phyloP scores from a whole-genome alignment of 2,329 filamentous ascomycete genomes.

The Neofusicoccum umdonicola region DNA sequence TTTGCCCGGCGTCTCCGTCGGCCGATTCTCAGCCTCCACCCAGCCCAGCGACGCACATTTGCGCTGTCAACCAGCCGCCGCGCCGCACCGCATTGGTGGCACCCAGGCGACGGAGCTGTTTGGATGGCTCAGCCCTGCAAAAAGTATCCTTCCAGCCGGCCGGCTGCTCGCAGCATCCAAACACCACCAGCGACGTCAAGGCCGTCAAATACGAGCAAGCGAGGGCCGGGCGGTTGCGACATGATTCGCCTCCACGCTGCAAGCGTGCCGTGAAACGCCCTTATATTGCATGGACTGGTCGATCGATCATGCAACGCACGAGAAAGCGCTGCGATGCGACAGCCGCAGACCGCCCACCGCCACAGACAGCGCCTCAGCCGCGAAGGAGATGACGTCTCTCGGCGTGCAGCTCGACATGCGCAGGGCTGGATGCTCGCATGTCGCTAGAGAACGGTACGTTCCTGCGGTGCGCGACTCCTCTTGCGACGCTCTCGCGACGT shows the following conservation, averaged over 20 bases:
- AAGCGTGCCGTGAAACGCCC: neutral
- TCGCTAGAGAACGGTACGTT: neutral
- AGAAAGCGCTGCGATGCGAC: neutral
- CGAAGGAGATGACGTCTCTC: neutral
- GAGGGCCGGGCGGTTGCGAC: neutral
- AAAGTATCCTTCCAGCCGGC: neutral
- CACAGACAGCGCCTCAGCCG: neutral
- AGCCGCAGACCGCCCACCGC: neutral
- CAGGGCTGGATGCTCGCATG: neutral
- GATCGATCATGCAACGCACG: neutral
- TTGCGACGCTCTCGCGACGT: neutral
- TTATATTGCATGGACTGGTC: constrained; percentile 1
- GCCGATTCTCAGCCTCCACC: neutral
- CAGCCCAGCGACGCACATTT: neutral
- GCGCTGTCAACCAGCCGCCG: neutral
- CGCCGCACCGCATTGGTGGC: neutral
- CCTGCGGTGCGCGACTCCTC: neutral
- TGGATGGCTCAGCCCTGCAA: neutral
- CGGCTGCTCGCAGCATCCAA: neutral
- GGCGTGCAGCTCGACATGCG: neutral
- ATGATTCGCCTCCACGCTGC: neutral
- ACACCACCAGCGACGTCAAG: neutral
- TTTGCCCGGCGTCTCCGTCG: neutral
- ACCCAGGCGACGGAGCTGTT: no score
- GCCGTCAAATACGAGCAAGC: neutral